Percentiles rank a stretch among this genome's conserved stretches.
Evolutionary conservation across 164 flowering plant genomes (phyloP).

Genomic region (Warburgia ugandensis): DNA sequence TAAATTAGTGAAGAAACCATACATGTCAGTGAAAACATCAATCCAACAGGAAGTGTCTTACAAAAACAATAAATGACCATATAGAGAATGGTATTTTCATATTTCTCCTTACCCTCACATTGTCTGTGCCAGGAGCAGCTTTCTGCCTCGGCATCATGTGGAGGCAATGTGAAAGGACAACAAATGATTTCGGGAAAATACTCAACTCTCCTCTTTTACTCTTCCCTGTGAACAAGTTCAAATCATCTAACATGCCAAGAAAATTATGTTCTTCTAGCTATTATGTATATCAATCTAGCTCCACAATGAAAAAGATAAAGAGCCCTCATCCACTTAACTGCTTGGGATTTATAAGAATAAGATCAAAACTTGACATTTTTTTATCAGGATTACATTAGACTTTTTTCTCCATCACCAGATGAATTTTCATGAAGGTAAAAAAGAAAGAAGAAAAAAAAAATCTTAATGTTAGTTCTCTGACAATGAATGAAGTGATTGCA

Average conservation of each 20-base stretch:
- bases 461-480: too few species aligned
- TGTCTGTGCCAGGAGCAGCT: slow-evolving; percentile 37
- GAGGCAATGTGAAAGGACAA: slow-evolving; percentile 75
- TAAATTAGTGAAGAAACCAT: slow-evolving; percentile 8
- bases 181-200: slow-evolving; percentile 67
- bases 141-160: slow-evolving; percentile 95
- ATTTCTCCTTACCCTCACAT: slow-evolving; percentile 9
- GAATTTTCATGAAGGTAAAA: too few species aligned
- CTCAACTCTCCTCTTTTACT: slow-evolving; percentile 89
- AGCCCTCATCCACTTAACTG: too few species aligned
- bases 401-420: too few species aligned
- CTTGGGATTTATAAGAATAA: too few species aligned
- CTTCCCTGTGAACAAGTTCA: slow-evolving; percentile 46
- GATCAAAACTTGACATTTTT: too few species aligned
- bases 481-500: too few species aligned
- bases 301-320: too few species aligned
- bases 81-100: not conserved
- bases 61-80: not conserved
- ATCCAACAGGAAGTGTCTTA: not conserved
- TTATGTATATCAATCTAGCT: too few species aligned
- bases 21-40: slow-evolving; percentile 1
- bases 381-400: too few species aligned
- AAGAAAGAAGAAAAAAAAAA: too few species aligned
- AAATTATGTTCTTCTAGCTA: not conserved
- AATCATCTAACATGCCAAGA: slow-evolving; percentile 1